Evolutionary conservation across 2,329 filamentous ascomycete genomes (phyloP), one percentile per base, ranked within the genome.

Genomic region (Hypoxylon sp.): DNA sequence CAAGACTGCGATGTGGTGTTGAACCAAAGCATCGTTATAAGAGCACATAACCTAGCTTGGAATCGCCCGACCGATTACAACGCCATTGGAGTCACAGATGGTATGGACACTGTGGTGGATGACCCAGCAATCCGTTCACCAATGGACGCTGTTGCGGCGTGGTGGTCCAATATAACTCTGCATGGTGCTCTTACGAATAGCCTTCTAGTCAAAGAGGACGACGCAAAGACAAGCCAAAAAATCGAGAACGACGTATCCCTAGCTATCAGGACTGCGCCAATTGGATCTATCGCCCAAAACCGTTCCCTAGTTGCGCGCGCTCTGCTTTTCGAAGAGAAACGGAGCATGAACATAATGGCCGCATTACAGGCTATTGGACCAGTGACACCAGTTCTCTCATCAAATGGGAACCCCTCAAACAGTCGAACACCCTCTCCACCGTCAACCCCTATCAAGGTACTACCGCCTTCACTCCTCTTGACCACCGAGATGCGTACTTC

Each of bases 21-120:
- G 72, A 90, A 90, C 70, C 87, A 92, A 59, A 86, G 87, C 49
- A 91, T 97, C 68, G 88, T 95, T 42, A 93, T 97, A 79, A 90
- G 94, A 61, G 94, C 94, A 1, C 93, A 95, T 78, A 97, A 97
- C 77, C 85, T 98, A 14, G 93, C 94, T 2, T 97, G 94, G 88
- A 96, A 97, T 80, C 87, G 89, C 64, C 89, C 91, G 3, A 95
- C 92, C 0, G 89, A 90, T 1, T 85, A 92, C 74, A 89, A 90
- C 31, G 86, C 90, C 0, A 82, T 85, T 48, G 83, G 86, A 2
- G 83, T 85, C 22, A 91, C 93, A 70, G 89, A 91, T 58, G 89
- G 92, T 53, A 92, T 97, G 85, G 92, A 97, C 77, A 86, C 88
- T 5, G 93, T 97, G 0, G 92, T 96, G 2, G 92, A 96, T 66